Evolutionary conservation across 768 basidiomycete genomes (phyloP).

Genomic region (Calvatia gigantea): DNA sequence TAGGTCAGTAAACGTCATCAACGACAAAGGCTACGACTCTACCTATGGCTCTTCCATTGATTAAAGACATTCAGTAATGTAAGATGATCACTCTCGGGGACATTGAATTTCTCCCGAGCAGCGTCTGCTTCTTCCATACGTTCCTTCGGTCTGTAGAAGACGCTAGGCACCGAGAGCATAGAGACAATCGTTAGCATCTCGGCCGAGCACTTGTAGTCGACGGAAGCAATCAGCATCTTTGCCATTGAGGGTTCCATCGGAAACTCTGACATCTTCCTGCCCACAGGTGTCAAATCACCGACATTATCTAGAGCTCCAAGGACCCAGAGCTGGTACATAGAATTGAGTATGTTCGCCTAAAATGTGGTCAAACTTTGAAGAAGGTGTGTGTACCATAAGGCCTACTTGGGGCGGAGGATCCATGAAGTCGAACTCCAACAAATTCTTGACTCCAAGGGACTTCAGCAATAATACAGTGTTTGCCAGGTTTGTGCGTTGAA

Average conservation of each 20-base stretch:
- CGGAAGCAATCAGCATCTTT: slow-evolving; percentile 96
- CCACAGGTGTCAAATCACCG: slow-evolving; percentile 90
- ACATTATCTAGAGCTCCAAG: slow-evolving; percentile 96
- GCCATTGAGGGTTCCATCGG: slow-evolving; percentile 99
- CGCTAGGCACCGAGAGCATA: slow-evolving; percentile 97
- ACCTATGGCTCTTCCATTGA: slow-evolving; percentile 98
- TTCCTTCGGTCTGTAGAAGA: slow-evolving; percentile 97
- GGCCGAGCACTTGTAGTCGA: slow-evolving; percentile 87
- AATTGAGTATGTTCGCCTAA: slow-evolving; percentile 94
- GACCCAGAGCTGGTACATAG: slow-evolving; percentile 99
- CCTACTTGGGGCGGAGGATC: slow-evolving; percentile 97
- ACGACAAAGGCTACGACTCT: slow-evolving; percentile 23
- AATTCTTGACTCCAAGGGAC: slow-evolving; percentile 93
- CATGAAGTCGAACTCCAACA: slow-evolving; percentile 99
- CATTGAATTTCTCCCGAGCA: slow-evolving; percentile 96
- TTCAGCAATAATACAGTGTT: slow-evolving; percentile 95
- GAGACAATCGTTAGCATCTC: slow-evolving; percentile 99
- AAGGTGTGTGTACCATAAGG: neutral
- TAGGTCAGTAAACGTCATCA: slow-evolving; percentile 8
- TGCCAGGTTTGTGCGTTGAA: slow-evolving; percentile 95
- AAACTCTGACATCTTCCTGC: slow-evolving; percentile 98
- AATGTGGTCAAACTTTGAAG: neutral
- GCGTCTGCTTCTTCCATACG: slow-evolving; percentile 97
- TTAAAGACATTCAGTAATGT: slow-evolving; percentile 95
- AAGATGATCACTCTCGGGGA: slow-evolving; percentile 96